Evolutionary conservation across 352 stramenopile genomes (phyloP), one percentile per base, ranked within the genome.

Genomic region (Lagenidium giganteum): DNA sequence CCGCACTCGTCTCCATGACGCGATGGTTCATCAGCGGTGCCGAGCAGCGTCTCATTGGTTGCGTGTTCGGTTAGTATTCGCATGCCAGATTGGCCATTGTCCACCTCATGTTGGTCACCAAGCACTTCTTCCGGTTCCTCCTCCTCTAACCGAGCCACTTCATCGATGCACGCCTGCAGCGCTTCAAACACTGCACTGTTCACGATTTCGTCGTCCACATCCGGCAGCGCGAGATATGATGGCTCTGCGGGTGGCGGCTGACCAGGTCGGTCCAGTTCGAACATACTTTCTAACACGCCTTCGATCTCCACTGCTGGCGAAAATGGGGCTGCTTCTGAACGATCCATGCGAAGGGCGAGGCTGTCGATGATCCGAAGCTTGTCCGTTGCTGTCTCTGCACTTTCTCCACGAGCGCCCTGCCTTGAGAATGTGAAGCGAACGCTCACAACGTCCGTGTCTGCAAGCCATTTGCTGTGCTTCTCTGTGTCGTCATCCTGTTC

Each of bases 361-460:
- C 12, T n/a, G 3, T 20, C 27, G n/a, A 22, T 38, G 36, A 33
- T 21, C 14, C 37, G 23, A 47, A 50, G 54, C 6, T 40, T 64
- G 24, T 28, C 41, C 20, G 33, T 6, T 46, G 13, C 14, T 11
- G 8, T 35, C 41, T 14, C 24, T 23, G 42, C 62, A 37, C 29
- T 54, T 17, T 61, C 38, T 40, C 55, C 48, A 23, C 62, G 55
- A 2, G 66, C n/a, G n/a, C n/a, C n/a, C n/a, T n/a, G n/a, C n/a
- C n/a, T n/a, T n/a, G n/a, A 80, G 48, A 81, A 80, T 3, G 69
- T 83, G 36, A 85, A 84, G 5, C 69, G 64, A 17, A 87, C 63
- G 18, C 63, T 55, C 14, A 83, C 60, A 1, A 83, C 55, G 14
- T 60, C 68, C 26, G 57, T 65, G 41, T 67, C 49, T n/a, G 55